Evolutionary conservation across 1,284 basidiomycete genomes (phyloP).

Genomic region (Hemileia vastatrix): DNA sequence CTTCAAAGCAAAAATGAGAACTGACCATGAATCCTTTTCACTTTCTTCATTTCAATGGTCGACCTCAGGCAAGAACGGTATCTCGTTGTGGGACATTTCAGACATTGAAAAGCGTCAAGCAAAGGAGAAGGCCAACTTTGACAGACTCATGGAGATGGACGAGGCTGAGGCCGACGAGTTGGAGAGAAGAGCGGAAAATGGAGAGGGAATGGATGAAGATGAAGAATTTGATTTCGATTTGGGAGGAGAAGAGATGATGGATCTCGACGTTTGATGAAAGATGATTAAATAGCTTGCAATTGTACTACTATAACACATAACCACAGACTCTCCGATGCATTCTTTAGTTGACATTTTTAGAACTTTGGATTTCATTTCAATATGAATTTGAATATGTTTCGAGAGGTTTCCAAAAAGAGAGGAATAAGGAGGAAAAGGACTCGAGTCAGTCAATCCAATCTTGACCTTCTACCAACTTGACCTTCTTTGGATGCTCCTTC

Average conservation of each 20-base stretch:
- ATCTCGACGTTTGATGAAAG: not conserved
- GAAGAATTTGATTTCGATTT: not conserved
- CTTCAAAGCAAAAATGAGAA: not conserved
- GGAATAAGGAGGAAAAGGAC: too few species aligned
- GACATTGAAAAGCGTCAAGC: constrained; percentile 40
- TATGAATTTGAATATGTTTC: too few species aligned
- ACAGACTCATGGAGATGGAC: constrained; percentile 31
- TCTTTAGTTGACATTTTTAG: too few species aligned
- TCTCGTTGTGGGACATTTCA: constrained; percentile 38
- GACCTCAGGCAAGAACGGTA: constrained; percentile 36
- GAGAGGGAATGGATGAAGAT: not conserved
- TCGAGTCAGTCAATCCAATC: too few species aligned
- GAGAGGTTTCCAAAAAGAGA: too few species aligned
- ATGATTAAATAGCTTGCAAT: not conserved
- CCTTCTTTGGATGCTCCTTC: too few species aligned
- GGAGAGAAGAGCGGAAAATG: not conserved
- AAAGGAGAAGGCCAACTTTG: constrained; percentile 39
- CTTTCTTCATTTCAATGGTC: not conserved
- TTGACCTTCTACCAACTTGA: too few species aligned
- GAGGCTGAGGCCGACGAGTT: constrained; percentile 12
- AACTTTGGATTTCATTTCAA: too few species aligned
- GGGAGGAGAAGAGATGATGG: not conserved
- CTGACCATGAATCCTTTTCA: not conserved
- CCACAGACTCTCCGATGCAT: too few species aligned
- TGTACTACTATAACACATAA: not conserved